Evolutionary conservation across 176 grass and related monocot species (phyloP).

Genomic region (Musa acuminata): DNA sequence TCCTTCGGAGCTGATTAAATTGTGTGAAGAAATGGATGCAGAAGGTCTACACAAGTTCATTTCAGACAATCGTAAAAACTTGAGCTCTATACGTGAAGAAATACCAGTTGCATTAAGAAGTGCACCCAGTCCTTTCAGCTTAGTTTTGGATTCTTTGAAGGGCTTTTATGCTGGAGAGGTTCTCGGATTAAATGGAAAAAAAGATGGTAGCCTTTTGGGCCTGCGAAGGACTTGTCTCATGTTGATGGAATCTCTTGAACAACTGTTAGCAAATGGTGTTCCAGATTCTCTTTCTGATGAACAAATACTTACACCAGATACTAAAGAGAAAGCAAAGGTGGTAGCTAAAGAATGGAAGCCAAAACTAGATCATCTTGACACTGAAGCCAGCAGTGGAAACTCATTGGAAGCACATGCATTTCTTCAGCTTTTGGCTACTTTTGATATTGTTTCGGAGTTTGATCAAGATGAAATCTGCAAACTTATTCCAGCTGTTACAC

Average conservation of each 20-base stretch:
- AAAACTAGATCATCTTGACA: constrained; percentile 64
- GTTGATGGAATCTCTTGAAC: constrained; percentile 86
- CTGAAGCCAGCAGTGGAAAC: constrained; percentile 83
- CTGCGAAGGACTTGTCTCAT: constrained; percentile 80
- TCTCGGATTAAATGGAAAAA: constrained; percentile 65
- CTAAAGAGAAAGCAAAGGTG: constrained; percentile 49
- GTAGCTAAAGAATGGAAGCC: constrained; percentile 70
- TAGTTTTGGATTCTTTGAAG: constrained; percentile 51
- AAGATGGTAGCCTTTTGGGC: constrained; percentile 79
- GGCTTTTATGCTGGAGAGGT: constrained; percentile 36
- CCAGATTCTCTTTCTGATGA: constrained; percentile 18
- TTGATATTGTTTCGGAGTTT: constrained; percentile 58
- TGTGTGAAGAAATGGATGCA: constrained; percentile 74
- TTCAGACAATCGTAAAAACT: constrained; percentile 80
- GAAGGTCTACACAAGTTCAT: constrained; percentile 83
- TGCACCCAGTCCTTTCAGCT: constrained; percentile 37
- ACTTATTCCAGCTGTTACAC: constrained; percentile 72
- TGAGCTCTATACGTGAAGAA: constrained; percentile 71
- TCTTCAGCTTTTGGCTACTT: constrained; percentile 88
- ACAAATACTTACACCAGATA: constrained; percentile 33
- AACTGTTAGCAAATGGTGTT: constrained; percentile 26
- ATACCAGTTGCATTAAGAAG: constrained; percentile 59
- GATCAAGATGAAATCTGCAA: constrained; percentile 73
- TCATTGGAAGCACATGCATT: constrained; percentile 95
- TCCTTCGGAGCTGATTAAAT: constrained; percentile 41